phyloP scores from a whole-genome alignment of 805 yeast genomes.

The Ogataea glucozyma region DNA sequence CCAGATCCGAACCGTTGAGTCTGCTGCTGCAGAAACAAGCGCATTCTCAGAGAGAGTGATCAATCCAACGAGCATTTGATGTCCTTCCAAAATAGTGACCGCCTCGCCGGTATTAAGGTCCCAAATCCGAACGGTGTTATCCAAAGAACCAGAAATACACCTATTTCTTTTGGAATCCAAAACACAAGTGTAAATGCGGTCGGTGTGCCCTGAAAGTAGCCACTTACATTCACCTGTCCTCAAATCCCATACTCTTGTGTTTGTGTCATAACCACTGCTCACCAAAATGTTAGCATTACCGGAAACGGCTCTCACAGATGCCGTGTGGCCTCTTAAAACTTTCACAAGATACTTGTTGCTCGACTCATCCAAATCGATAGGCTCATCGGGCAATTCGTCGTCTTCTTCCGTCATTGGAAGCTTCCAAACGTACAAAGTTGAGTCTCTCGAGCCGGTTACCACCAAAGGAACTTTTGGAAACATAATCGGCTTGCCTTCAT shows the following conservation, averaged over 20 bases:
- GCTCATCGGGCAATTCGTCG: conserved; percentile 39
- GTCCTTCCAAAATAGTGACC: conserved; percentile 76
- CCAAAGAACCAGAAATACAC: conserved; percentile 91
- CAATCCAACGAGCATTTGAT: conserved; percentile 85
- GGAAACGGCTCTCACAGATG: conserved; percentile 81
- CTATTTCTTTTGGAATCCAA: conserved; percentile 73
- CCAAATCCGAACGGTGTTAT: conserved; percentile 87
- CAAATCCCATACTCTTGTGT: conserved; percentile 91
- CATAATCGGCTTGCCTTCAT: conserved; percentile 54
- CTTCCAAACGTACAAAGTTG: conserved; percentile 72
- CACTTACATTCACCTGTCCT: conserved; percentile 70
- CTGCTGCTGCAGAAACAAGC: conserved; percentile 94
- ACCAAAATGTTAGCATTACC: conserved; percentile 83
- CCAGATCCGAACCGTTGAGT: conserved; percentile 90
- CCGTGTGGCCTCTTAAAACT: conserved; percentile 72
- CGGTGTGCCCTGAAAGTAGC: conserved; percentile 80
- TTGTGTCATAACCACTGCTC: conserved; percentile 88
- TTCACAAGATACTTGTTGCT: conserved; percentile 67
- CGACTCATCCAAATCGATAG: conserved; percentile 39
- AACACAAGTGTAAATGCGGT: conserved; percentile 86
- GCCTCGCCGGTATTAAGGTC: conserved; percentile 75
- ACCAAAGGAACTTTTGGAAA: conserved; percentile 69
- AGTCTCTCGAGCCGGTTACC: conserved; percentile 86
- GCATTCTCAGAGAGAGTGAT: conserved; percentile 73
- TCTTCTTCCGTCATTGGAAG: conserved; percentile 53